Percentiles rank a stretch among this genome's conserved stretches.
These are phyloP conservation scores for Flaveria ramosissima DNA, from an alignment of 129 eudicot genomes.

Conservation along the genomic window DNA sequence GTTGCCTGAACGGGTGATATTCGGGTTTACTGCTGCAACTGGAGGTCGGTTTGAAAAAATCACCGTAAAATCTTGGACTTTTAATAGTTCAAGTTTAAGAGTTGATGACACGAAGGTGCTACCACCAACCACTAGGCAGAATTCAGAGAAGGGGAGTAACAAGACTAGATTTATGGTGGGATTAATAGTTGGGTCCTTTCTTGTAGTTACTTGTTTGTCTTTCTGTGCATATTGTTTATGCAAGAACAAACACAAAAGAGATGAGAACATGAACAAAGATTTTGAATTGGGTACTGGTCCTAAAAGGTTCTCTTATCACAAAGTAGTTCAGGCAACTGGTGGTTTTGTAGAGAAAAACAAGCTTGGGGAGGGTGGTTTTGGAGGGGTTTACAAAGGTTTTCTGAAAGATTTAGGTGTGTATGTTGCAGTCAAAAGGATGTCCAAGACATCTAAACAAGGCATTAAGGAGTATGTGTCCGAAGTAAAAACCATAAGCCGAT, in stretches of 20 bases:
- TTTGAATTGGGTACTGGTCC: constrained; percentile 25
- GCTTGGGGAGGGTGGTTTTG: constrained; percentile 45
- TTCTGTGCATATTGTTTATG: not conserved
- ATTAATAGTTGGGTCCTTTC: not conserved
- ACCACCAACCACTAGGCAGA: not conserved
- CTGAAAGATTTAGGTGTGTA: not conserved
- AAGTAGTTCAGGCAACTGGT: constrained; percentile 35
- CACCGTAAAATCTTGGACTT: not conserved
- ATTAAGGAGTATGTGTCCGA: constrained; percentile 33
- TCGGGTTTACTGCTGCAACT: not conserved
- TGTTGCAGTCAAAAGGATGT: constrained; percentile 10
- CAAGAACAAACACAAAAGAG: not conserved
- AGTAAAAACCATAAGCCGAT: constrained; percentile 46
- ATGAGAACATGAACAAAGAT: constrained; percentile 23
- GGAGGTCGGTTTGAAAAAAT: not conserved
- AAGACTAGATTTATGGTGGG: not conserved
- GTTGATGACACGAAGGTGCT: not conserved
- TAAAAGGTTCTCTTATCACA: constrained; percentile 34
- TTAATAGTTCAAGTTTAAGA: not conserved
- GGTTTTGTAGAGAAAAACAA: constrained; percentile 32
- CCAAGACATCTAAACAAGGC: constrained; percentile 19
- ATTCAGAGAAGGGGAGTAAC: not conserved
- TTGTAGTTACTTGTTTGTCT: not conserved
- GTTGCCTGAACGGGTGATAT: not conserved
- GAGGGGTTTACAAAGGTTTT: not conserved